Evolutionary conservation across 345 rosid genomes (phyloP).

Genomic region (Linum lewisii): DNA sequence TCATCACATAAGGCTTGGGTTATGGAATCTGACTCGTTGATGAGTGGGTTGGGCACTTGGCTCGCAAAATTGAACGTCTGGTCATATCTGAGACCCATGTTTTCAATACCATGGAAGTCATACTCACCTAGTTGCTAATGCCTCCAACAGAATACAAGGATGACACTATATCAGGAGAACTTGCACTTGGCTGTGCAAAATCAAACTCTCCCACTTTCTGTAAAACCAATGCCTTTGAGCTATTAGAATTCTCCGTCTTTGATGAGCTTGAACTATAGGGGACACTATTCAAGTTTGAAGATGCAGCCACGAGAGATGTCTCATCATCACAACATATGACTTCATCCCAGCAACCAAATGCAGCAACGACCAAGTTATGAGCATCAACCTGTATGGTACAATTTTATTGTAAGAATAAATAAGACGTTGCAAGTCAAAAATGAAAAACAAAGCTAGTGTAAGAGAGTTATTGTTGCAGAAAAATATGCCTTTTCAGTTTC

Average conservation of each 20-base stretch:
- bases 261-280: constrained; percentile 31
- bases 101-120: constrained; percentile 43
- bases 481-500: constrained; percentile 71
- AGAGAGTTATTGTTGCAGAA: constrained; percentile 6
- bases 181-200: constrained; percentile 36
- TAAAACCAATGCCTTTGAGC: constrained; percentile 30
- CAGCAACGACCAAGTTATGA: constrained; percentile 50
- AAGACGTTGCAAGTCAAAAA: constrained; percentile 12
- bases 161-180: constrained; percentile 62
- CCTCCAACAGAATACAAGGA: constrained; percentile 47
- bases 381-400: constrained; percentile 53
- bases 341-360: constrained; percentile 51
- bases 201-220: constrained; percentile 47
- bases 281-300: constrained; percentile 27
- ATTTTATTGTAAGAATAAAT: constrained; percentile 9
- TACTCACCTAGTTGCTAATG: constrained; percentile 49
- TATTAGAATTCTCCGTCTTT: constrained; percentile 30
- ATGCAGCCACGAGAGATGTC: constrained; percentile 33
- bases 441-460: background rate
- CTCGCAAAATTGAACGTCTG: constrained; percentile 37
- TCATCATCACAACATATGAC: constrained; percentile 62
- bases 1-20: constrained; percentile 58
- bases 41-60: constrained; percentile 34
- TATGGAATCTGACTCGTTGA: constrained; percentile 43
- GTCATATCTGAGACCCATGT: constrained; percentile 45